These are phyloP conservation scores for Zhuliangozyma blackwelliae DNA, from an alignment of 1,139 yeast species.

Conservation along the genomic window DNA sequence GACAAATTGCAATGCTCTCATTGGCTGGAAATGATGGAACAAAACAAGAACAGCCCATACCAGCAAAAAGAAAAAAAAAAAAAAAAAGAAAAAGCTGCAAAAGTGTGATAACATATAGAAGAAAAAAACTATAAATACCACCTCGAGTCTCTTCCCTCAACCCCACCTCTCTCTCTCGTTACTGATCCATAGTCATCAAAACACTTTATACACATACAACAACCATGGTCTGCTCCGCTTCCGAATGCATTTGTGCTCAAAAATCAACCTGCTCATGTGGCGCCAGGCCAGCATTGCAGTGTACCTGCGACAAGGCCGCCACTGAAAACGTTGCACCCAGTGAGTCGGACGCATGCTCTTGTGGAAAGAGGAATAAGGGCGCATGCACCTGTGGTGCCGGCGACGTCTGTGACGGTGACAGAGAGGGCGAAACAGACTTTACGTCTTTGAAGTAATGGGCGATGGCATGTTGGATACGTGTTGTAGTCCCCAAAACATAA, in stretches of 20 bases:
- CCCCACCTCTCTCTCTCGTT: no score
- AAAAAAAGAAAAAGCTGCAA: not conserved
- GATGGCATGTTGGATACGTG: not conserved
- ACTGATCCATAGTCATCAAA: no score
- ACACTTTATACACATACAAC: not conserved
- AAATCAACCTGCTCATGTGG: slow-evolving; percentile 52
- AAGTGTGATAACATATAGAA: no score
- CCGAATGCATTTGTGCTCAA: slow-evolving; percentile 45
- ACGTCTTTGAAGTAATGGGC: slow-evolving; percentile 29
- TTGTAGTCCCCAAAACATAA: no score
- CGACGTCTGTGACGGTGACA: slow-evolving; percentile 35
- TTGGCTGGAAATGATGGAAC: slow-evolving; percentile 5
- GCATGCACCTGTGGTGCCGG: slow-evolving; percentile 43
- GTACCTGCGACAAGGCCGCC: slow-evolving; percentile 41
- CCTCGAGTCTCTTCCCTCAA: not conserved
- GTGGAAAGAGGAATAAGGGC: slow-evolving; percentile 42
- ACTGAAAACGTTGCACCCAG: slow-evolving; percentile 38
- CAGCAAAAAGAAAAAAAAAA: no score
- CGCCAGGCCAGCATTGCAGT: slow-evolving; percentile 42
- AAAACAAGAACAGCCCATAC: not conserved
- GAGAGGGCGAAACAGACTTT: slow-evolving; percentile 47
- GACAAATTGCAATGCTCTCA: slow-evolving; percentile 8
- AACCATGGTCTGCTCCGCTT: slow-evolving; percentile 40
- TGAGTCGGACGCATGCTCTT: slow-evolving; percentile 36
- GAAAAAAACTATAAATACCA: not conserved